Base-by-base conservation (phyloP, 768 basidiomycete genomes). In the Collybia sp. region DNA sequence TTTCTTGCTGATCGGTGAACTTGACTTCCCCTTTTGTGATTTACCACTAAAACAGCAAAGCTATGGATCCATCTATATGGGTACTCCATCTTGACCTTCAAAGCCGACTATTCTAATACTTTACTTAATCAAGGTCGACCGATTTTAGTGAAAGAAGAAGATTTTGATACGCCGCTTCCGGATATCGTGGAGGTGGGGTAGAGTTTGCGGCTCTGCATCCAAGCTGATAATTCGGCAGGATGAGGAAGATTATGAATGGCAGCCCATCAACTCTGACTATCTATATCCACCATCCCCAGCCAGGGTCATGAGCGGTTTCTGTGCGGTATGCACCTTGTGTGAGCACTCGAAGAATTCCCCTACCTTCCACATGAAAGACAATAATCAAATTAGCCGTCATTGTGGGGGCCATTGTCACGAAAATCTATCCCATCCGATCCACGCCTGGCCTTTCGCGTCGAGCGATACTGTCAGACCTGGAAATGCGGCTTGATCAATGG, bases 11-110 rank as follows among this genome's bases (percentile, higher is more conserved):
- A 91, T 55, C 77, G 83, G 85, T 87, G 5, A 6, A 25, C 8
- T 15, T 12, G 20, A 30, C 34, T 44, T 6, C 11, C 30, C 41
- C 16, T 16, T 46, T 10, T 45, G 18, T 35, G 15, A 25, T 38
- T 6, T 16, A 33, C 44, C 40, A 16, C 40, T 42, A 37, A 38
- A 44, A 33, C 16, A 18, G 40, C 55, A 45, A 48, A 84, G 86
- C 58, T 80, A 85, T 60, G 80, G 80, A 3, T 85, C 84, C 17
- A 71, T 85, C 30, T 90, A 86, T 63, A 82, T 89, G 76, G 85
- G 84, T 80, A 57, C 17, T 64, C 48, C 36, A 36, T 46, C 19
- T 30, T 35, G 44, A 36, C 32, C 1, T 16, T 44, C 19, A 47
- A 53, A 15, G 52, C 18, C 40, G 20, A 6, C 19, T 42, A 3